Percentiles rank a stretch among this genome's conserved stretches.
Conservation (phyloP, 805 yeast species). For the Phaffomyces antillensis region DNA sequence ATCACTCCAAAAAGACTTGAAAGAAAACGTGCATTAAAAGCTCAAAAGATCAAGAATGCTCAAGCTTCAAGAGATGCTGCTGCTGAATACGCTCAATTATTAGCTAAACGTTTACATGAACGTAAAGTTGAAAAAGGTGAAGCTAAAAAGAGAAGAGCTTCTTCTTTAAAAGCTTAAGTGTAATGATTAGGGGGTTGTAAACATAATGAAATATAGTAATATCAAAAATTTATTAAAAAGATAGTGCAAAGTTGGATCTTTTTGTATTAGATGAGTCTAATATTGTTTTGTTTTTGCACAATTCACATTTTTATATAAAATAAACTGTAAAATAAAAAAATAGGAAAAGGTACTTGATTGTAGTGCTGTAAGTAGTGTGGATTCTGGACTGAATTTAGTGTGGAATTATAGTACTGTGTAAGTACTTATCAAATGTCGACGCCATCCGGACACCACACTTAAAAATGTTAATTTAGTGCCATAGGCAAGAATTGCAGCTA, state of each 20-base stretch:
- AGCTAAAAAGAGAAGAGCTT: conserved; percentile 99
- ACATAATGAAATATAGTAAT: conserved; percentile 4
- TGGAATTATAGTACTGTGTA: too few relatives aligned
- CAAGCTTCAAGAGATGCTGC: conserved; percentile 99
- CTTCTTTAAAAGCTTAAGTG: conserved; percentile 83
- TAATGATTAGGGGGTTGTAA: conserved; percentile 19
- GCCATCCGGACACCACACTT: too few relatives aligned
- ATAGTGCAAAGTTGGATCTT: conserved; percentile 1
- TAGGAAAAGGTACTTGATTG: neutral
- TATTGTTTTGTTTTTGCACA: conserved; percentile 5
- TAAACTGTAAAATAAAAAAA: conserved; percentile 7
- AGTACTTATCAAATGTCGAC: too few relatives aligned
- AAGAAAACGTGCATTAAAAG: conserved; percentile 96
- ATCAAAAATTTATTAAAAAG: conserved; percentile 1
- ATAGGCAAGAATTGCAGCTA: neutral
- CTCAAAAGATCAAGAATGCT: conserved; percentile 93
- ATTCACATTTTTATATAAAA: conserved; percentile 5
- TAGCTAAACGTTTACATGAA: conserved; percentile 97
- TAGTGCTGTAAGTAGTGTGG: neutral
- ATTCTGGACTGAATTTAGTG: too few relatives aligned
- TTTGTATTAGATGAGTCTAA: conserved; percentile 2
- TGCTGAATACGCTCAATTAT: conserved; percentile 98
- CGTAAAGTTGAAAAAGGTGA: conserved; percentile 98
- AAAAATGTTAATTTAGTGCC: neutral
- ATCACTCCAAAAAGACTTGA: conserved; percentile 98